A percentile compares a stretch with the other conserved stretches of the same genome.
phyloP scores from a whole-genome alignment of 139 green algal genomes.

The Chlorella sp. region DNA sequence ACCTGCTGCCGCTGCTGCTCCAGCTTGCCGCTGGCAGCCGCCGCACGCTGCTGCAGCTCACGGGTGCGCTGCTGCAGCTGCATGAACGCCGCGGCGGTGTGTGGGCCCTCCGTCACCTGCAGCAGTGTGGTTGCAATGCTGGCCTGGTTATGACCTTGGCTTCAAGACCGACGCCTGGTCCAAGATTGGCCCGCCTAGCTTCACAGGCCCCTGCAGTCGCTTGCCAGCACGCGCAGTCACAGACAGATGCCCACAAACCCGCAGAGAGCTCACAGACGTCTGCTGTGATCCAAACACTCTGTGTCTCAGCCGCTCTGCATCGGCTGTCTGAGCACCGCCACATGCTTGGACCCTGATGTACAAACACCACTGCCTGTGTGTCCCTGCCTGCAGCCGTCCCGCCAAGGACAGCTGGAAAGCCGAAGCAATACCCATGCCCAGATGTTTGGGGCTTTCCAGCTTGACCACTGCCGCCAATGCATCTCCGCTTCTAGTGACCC shows the following conservation, averaged over 20 bases:
- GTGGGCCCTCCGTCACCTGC: constrained; percentile 1
- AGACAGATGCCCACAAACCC: no score
- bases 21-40: not conserved
- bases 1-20: constrained; percentile 14
- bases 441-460: no score
- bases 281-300: no score
- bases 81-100: not conserved
- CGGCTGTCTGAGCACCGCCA: no score
- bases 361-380: not conserved
- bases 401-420: not conserved
- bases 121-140: not conserved
- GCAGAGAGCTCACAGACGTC: no score
- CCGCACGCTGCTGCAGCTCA: constrained; percentile 1
- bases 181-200: no score
- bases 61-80: constrained; percentile 10
- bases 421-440: no score
- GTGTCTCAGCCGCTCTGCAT: no score
- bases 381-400: not conserved
- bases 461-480: constrained; percentile 30
- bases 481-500: constrained; percentile 43
- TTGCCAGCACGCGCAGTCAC: no score
- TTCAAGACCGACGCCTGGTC: no score
- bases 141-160: no score
- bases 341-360: not conserved
- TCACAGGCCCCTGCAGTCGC: no score